Evolutionary conservation across 2,329 filamentous ascomycete genomes (phyloP), one percentile per base, ranked within the genome.

Genomic region (Diatrype stigma): DNA sequence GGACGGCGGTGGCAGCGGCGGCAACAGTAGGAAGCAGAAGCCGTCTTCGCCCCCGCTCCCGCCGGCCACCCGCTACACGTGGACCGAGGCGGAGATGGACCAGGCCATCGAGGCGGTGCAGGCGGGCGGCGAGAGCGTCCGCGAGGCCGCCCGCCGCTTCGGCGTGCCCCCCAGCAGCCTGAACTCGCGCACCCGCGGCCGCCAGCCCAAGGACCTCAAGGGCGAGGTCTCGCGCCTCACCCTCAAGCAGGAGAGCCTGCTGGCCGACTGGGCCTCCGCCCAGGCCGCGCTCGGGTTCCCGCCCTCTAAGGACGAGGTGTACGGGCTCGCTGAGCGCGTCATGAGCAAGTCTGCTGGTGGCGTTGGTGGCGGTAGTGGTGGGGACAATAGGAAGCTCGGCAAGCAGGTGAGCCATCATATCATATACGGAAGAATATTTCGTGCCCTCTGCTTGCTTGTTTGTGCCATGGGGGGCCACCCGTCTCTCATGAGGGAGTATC

Each of bases 261-360:
- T 65, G 10, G 61, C 60, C 2, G 57, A 63, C 28, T 64, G 59
- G 60, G 62, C 61, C 3, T 37, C 42, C 21, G 59, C 56, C 21
- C 59, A 60, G 47, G 52, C 45, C 2, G 51, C 53, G 45, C 50
- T 65, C 3, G 61, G 60, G 2, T 57, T 59, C 11, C 62, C 62
- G 16, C 54, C 61, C 3, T 52, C 52, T 3, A 63, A 61, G 48
- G 56, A 63, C 21, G 57, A 64, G 22, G 44, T 65, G 3, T 64
- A 59, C 46, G 22, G 50, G 7, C 52, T 64, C 0, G 63, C 60
- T 1, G 56, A 59, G 10, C 55, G 51, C 11, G 60, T 60, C 14
- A 32, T 61, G 37, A 49, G 46, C 46, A 62, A 58, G 52, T 53
- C 57, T 28, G 54, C 50, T 1, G 22, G 40, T 11, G 55, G 50